Base-by-base conservation (phyloP, 169 alveolate species). In the Cryptosporidium bovis region DNA sequence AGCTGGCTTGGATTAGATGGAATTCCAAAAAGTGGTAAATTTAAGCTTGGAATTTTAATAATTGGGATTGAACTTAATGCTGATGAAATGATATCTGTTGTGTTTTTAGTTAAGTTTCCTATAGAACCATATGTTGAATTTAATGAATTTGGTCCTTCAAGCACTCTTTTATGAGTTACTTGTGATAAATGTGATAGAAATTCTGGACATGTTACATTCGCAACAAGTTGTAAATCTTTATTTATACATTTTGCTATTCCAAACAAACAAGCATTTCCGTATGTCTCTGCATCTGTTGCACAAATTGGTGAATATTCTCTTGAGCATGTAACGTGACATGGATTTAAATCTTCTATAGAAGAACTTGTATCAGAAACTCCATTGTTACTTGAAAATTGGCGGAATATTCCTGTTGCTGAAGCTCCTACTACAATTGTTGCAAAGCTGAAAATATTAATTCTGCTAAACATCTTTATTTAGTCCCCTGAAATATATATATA, bases 241-340 rank as follows among this genome's bases (percentile, higher is more conserved):
- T 77, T 77, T 62, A 77, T 36, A 18, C 87, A 77, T 16, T 60
- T 77, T 8, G 87, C 87, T 12, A 77, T 44, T 24, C 87, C 87
- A 77, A 77, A 77, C 33, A 77, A 62, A 62, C 87, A 77, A 34
- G 56, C 29, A 48, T 77, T 77, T 18, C 34, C 69, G 31, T 77
- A 77, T 4, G 87, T 77, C 27, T 77, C 87, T 29, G 87, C 87
- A 77, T 77, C 71, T 24, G 87, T 77, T n/a, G 87, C 87, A 77
- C 87, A 77, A 1, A 77, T 64, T 7, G 87, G 87, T 20, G 87
- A 68, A 60, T 77, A 77, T 48, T 77, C 87, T 62, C 87, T 77
- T 62, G 87, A 71, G 40, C 87, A 77, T 12, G 87, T 77, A 27
- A 77, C 62, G 40, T 77, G 87, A 48, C 87, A 77, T 58, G 87